Base-by-base conservation (phyloP, 352 stramenopile species). In the Pythium utonaiense region DNA sequence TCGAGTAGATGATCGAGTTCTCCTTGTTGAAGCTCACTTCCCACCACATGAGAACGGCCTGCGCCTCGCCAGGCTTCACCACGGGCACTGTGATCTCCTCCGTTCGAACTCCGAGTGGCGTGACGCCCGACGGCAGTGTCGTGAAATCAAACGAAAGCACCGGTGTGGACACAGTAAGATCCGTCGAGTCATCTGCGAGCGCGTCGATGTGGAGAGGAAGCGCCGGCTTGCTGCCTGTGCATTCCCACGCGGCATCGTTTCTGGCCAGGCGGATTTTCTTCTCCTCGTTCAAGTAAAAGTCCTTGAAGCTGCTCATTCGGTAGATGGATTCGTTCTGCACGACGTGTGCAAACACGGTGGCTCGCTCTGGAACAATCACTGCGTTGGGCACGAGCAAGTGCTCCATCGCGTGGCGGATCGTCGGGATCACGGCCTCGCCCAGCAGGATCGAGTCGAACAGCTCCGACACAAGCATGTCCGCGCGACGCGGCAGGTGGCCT, bases 391-490 rank as follows among this genome's bases (percentile, higher is more conserved):
- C 70, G 12, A 93, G 62, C 53, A 96, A 59, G 41, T 90, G 74
- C 34, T 77, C 51, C 59, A 78, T 72, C 16, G 90, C 90, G 60
- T 97, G 83, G 31, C 78, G 67, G 38, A 97, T 71, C 16, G 91
- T 91, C 24, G 87, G 83, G 13, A 97, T 68, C 44, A 97, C 86
- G 4, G 83, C 83, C 70, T 98, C 92, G 30, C 88, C 87, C 24
- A 98, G 79, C 45, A 98, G 62, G 3, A 91, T 77, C 62, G 88
- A 96, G 75, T 98, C 92, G 49, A 97, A 92, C 22, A 97, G 80
- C 75, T 98, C 92, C 9, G 90, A 96, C 38, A 98, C 89, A n/a
- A 97, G 73, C 70, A 98, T 83, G 53, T 97, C 91, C 3, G 88
- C 86, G 17, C 85, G 83, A 31, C 64, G 60, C 8, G 81, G 83